Evolutionary conservation across 2,329 filamentous ascomycete genomes (phyloP).

Genomic region (Calcarisporium arbuscula): DNA sequence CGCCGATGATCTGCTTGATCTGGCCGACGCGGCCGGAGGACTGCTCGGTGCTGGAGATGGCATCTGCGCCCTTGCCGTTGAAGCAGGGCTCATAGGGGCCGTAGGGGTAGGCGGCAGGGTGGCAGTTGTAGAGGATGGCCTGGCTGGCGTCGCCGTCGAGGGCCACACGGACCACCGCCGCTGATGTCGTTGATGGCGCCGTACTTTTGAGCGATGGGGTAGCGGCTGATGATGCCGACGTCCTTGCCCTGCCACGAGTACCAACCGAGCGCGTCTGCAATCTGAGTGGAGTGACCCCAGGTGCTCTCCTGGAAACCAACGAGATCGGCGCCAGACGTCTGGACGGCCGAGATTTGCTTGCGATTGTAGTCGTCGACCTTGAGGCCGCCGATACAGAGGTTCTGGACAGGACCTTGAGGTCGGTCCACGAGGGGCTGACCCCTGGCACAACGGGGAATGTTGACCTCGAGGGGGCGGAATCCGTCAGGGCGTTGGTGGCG

Average conservation of each 20-base stretch:
- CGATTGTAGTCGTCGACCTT: constrained; percentile 28
- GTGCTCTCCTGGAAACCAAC: constrained; percentile 31
- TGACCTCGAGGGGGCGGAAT: constrained; percentile 22
- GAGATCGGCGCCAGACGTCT: constrained; percentile 24
- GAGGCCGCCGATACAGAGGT: constrained; percentile 33
- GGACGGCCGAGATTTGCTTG: constrained; percentile 32
- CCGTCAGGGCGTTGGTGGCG: constrained; percentile 18
- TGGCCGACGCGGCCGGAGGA: constrained; percentile 31
- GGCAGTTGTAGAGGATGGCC: constrained; percentile 29
- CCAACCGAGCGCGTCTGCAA: constrained; percentile 33
- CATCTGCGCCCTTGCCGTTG: constrained; percentile 22
- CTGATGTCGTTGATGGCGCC: too few species aligned
- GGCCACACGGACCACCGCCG: constrained; percentile 26
- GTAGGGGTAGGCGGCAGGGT: constrained; percentile 32
- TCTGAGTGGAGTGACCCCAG: constrained; percentile 21
- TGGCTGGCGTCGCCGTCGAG: constrained; percentile 24
- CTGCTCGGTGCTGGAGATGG: constrained; percentile 27
- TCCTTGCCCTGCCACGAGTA: constrained; percentile 27
- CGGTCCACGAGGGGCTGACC: constrained; percentile 22
- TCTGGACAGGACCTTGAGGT: constrained; percentile 29
- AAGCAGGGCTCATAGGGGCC: constrained; percentile 39
- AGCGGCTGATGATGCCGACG: constrained; percentile 29
- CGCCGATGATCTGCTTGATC: constrained; percentile 26
- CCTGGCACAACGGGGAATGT: constrained; percentile 23
- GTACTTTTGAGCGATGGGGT: constrained; percentile 29